These are phyloP conservation scores for Stemphylium vesicarium DNA, from an alignment of 2,329 filamentous ascomycete genomes.

Conservation along the genomic window DNA sequence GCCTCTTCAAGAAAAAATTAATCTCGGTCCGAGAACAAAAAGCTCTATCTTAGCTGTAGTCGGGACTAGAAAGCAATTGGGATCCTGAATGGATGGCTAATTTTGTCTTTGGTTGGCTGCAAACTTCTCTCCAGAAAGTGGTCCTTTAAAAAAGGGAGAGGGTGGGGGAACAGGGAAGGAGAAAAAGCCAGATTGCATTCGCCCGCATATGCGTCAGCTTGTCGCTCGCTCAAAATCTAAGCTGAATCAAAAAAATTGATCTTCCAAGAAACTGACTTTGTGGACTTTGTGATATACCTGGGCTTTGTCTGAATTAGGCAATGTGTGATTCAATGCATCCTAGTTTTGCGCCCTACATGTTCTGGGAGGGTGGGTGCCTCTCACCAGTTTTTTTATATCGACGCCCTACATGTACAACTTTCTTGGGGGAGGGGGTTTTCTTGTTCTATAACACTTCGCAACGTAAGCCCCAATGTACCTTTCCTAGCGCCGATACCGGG, in stretches of 20 bases:
- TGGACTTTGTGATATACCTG: background rate
- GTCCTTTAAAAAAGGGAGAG: slow-evolving; percentile 13
- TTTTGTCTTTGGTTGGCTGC: slow-evolving; percentile 36
- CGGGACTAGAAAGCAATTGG: slow-evolving; percentile 17
- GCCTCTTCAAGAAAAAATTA: slow-evolving; percentile 10
- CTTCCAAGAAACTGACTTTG: background rate
- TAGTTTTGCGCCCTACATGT: slow-evolving; percentile 1
- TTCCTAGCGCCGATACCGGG: slow-evolving; percentile 14
- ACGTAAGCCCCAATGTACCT: background rate
- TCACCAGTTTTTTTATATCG: too few relatives aligned
- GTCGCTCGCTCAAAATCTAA: slow-evolving; percentile 38
- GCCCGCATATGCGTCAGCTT: slow-evolving; percentile 31
- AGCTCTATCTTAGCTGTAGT: slow-evolving; percentile 24
- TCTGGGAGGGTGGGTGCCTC: too few relatives aligned
- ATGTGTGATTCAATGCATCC: background rate
- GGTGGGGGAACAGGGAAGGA: slow-evolving; percentile 19
- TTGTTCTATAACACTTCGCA: too few relatives aligned
- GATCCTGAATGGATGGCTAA: slow-evolving; percentile 28
- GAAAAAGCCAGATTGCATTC: slow-evolving; percentile 29
- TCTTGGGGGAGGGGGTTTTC: too few relatives aligned
- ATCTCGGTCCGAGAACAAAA: slow-evolving; percentile 15
- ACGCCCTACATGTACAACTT: too few relatives aligned
- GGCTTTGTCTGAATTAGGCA: background rate
- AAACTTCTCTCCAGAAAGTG: slow-evolving; percentile 28
- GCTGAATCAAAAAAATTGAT: slow-evolving; percentile 31